A percentile compares a stretch with the other conserved stretches of the same genome.
Evolutionary conservation across 108 stramenopile genomes (phyloP).

Genomic region (Pseudonitzschia multistriata): DNA sequence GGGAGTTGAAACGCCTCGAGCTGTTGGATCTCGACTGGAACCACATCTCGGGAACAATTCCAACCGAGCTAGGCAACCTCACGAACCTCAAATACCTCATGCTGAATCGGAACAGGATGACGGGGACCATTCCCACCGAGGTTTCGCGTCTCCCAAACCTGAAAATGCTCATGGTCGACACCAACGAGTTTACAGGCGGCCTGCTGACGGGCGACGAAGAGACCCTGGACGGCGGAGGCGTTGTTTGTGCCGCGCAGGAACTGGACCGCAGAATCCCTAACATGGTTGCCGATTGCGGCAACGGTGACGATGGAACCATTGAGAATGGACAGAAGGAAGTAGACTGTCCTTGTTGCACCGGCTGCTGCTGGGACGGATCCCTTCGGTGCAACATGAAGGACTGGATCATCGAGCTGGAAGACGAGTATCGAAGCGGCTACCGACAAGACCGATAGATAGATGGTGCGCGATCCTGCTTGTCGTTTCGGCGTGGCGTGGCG

Average conservation of each 20-base stretch:
- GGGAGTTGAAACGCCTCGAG: slow-evolving; percentile 14
- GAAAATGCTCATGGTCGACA: slow-evolving; percentile 58
- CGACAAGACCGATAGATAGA: neutral
- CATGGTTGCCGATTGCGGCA: slow-evolving; percentile 28
- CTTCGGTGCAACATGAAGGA: slow-evolving; percentile 29
- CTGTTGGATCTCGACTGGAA: slow-evolving; percentile 35
- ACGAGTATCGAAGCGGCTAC: slow-evolving; percentile 8
- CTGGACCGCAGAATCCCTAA: neutral
- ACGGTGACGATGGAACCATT: slow-evolving; percentile 4
- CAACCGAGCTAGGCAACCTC: slow-evolving; percentile 31
- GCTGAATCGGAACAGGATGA: slow-evolving; percentile 44
- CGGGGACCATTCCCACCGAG: slow-evolving; percentile 52
- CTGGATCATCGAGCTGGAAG: slow-evolving; percentile 13
- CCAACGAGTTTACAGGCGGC: slow-evolving; percentile 47
- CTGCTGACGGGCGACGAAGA: slow-evolving; percentile 4
- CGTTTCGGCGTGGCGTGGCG: too few relatives aligned
- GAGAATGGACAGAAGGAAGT: slow-evolving; percentile 14
- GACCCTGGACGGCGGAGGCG: neutral
- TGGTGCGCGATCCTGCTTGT: too few relatives aligned
- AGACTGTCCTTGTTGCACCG: slow-evolving; percentile 31
- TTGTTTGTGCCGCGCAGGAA: neutral
- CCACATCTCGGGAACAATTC: slow-evolving; percentile 31
- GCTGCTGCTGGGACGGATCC: slow-evolving; percentile 25
- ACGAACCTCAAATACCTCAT: slow-evolving; percentile 40
- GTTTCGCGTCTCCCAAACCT: slow-evolving; percentile 44